These are phyloP conservation scores for Peribolospora kevripleyi DNA, from an alignment of 768 basidiomycete genomes.

Conservation along the genomic window DNA sequence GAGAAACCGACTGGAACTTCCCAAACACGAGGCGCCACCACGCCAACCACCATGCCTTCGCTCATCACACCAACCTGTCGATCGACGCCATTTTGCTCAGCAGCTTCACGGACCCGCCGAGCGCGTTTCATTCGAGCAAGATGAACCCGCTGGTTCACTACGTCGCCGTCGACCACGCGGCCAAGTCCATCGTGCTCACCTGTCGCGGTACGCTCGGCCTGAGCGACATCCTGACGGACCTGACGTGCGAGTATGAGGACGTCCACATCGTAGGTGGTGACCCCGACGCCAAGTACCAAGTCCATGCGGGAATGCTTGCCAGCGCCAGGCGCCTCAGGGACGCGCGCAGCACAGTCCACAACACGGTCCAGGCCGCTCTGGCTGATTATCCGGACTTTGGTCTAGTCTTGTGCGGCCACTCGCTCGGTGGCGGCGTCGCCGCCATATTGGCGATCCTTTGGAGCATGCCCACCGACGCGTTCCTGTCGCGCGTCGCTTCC, in stretches of 20 bases:
- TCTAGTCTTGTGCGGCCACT: conserved; percentile 20
- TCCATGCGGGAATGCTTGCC: conserved; percentile 18
- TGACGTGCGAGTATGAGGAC: conserved; percentile 19
- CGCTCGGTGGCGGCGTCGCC: conserved; percentile 22
- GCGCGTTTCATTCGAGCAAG: conserved; percentile 11
- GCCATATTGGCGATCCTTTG: conserved; percentile 18
- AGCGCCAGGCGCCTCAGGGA: conserved; percentile 15
- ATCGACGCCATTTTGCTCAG: conserved; percentile 20
- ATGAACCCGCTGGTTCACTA: conserved; percentile 17
- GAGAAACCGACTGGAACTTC: conserved; percentile 18
- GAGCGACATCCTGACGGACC: conserved; percentile 21
- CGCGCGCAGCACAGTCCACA: conserved; percentile 17
- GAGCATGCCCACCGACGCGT: conserved; percentile 11
- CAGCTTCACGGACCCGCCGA: conserved; percentile 18
- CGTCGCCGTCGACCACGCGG: conserved; percentile 20
- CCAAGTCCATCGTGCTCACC: conserved; percentile 18
- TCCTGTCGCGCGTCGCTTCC: conserved; percentile 1
- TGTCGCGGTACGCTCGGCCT: conserved; percentile 18
- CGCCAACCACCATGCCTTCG: conserved; percentile 14
- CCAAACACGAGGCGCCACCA: conserved; percentile 16
- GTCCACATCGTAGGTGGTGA: background rate
- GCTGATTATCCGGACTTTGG: conserved; percentile 17
- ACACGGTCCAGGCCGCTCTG: conserved; percentile 17
- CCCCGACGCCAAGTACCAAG: conserved; percentile 16
- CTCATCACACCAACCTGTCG: conserved; percentile 20